A percentile compares a stretch with the other conserved stretches of the same genome.
phyloP scores from a whole-genome alignment of 2,329 filamentous ascomycete species.

The Dothideomycetes sp. region DNA sequence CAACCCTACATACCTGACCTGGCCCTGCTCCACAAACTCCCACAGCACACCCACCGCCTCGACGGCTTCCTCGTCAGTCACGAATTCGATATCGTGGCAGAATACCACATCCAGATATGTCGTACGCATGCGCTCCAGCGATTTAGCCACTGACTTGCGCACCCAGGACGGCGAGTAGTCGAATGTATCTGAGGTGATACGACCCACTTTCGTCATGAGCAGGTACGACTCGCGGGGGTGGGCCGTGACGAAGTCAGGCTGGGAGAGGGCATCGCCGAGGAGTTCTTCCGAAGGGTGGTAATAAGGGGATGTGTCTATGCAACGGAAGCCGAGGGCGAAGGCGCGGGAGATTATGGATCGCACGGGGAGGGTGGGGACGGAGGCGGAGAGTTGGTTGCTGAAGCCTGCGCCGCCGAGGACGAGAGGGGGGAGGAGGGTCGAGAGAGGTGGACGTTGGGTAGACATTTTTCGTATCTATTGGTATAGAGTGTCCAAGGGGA shows the following conservation, averaged over 20 bases:
- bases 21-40: slow-evolving; percentile 53
- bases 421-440: slow-evolving; percentile 68
- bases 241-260: slow-evolving; percentile 40
- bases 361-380: slow-evolving; percentile 55
- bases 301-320: slow-evolving; percentile 76
- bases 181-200: slow-evolving; percentile 50
- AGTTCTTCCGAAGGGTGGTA: slow-evolving; percentile 71
- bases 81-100: slow-evolving; percentile 67
- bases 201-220: slow-evolving; percentile 62
- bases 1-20: slow-evolving; percentile 71
- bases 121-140: slow-evolving; percentile 50
- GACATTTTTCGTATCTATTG: no score
- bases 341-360: slow-evolving; percentile 55
- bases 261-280: slow-evolving; percentile 45
- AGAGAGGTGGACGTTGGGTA: slow-evolving; percentile 14
- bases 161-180: slow-evolving; percentile 58
- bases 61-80: slow-evolving; percentile 47
- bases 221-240: slow-evolving; percentile 46
- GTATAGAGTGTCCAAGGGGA: background rate
- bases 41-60: slow-evolving; percentile 51
- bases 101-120: slow-evolving; percentile 63
- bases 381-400: slow-evolving; percentile 64
- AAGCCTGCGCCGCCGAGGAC: slow-evolving; percentile 74
- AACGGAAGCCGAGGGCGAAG: slow-evolving; percentile 54
- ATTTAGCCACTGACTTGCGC: slow-evolving; percentile 49